Evolutionary conservation across 345 rosid species (phyloP), one percentile per base, ranked within the genome.

Genomic region (Euphorbia tirucalli): DNA sequence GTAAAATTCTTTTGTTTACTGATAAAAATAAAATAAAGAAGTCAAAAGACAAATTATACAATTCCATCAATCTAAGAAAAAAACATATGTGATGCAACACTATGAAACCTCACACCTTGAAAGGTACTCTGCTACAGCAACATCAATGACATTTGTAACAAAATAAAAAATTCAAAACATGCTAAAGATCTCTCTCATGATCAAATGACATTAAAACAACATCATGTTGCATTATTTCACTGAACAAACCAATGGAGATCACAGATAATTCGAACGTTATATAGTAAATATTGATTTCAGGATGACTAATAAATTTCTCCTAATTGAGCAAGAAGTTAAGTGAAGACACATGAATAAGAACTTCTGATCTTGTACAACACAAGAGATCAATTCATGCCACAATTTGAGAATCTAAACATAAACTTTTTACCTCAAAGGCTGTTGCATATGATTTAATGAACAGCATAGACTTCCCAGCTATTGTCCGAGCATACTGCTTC

Each of bases 371-470:
- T 35, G 21, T 21, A n/a, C 8, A 2, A 24, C 4, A 60, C 0
- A 22, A 55, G 59, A 7, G 25, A 28, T 7, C n/a, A 58, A 22
- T 44, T 56, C 28, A 43, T 30, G 27, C 19, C 15, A 8, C 1
- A 58, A n/a, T n/a, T n/a, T n/a, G n/a, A 43, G 65, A 37, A 70
- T 25, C 30, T 10, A 7, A 28, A 61, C 8, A 39, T 61, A 37
- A 66, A 7, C 32, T 30, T 22, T 10, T 77, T 82, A 96, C 99
- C 99, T 96, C 98, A 5, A 96, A 87, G 46, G 99, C 99, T 83
- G 93, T 96, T 55, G 99, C 99, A 78, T 93, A 96, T 13, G 99
- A 87, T 75, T 96, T 96, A 69, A 96, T 91, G 79, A 96, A 96
- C 66, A 96, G 89, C 78, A 93, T 98, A 6, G 99, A 87, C 71